phyloP scores from a whole-genome alignment of 2,329 filamentous ascomycete genomes.

The Acephala macrosclerotiorum region DNA sequence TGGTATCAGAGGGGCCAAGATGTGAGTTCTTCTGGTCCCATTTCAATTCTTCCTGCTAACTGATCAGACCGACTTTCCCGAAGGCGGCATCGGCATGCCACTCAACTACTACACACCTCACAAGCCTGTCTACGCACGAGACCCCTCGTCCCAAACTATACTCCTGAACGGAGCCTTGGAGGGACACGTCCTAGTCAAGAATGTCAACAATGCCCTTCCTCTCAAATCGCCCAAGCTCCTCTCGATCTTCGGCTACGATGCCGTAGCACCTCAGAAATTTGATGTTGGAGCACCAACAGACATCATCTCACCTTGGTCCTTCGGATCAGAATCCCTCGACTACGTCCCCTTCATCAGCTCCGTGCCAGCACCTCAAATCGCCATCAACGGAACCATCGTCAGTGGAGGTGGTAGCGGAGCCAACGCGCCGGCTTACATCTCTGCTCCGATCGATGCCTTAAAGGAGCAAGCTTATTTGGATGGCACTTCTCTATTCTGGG shows the following conservation, averaged over 20 bases:
- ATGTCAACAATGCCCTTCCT: slow-evolving; percentile 56
- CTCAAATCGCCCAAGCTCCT: slow-evolving; percentile 56
- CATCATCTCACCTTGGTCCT: background rate
- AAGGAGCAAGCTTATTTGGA: slow-evolving; percentile 59
- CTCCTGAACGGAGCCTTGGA: slow-evolving; percentile 66
- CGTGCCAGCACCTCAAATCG: background rate
- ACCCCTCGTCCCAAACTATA: slow-evolving; percentile 48
- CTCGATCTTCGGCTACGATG: slow-evolving; percentile 68
- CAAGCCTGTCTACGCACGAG: slow-evolving; percentile 60
- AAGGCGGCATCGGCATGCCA: slow-evolving; percentile 56
- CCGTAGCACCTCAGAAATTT: slow-evolving; percentile 30
- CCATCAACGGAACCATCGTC: background rate
- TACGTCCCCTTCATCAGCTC: background rate
- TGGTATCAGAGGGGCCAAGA: slow-evolving; percentile 69
- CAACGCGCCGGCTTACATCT: slow-evolving; percentile 55
- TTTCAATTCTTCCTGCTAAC: background rate
- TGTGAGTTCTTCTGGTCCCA: slow-evolving; percentile 40
- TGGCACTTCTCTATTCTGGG: slow-evolving; percentile 64
- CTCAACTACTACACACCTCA: slow-evolving; percentile 57
- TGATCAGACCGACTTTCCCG: slow-evolving; percentile 35
- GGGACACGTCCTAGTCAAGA: slow-evolving; percentile 73
- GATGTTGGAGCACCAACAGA: background rate
- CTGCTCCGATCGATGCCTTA: slow-evolving; percentile 63
- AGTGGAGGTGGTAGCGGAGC: slow-evolving; percentile 53
- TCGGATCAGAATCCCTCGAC: background rate